These are phyloP conservation scores for Pisolithus marmoratus DNA, from an alignment of 768 basidiomycete genomes.

Conservation along the genomic window DNA sequence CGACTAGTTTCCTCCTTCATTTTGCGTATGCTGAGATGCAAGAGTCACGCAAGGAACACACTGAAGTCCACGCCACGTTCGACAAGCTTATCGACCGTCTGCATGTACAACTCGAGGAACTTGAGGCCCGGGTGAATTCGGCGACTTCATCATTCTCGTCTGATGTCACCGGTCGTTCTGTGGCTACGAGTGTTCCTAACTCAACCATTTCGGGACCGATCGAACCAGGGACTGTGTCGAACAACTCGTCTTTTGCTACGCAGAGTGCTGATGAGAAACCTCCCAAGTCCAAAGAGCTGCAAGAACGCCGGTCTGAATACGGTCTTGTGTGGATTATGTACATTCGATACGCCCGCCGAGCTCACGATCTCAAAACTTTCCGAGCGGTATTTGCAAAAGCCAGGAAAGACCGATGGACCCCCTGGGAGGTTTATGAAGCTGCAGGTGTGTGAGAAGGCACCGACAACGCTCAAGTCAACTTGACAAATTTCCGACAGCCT, in stretches of 20 bases:
- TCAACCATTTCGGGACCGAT: conserved; percentile 9
- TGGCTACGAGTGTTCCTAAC: conserved; percentile 19
- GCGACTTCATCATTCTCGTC: conserved; percentile 34
- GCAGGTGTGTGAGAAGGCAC: conserved; percentile 48
- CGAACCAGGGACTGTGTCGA: conserved; percentile 31
- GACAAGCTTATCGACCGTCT: conserved; percentile 68
- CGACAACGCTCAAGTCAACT: neutral
- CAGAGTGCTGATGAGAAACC: conserved; percentile 51
- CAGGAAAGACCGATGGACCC: conserved; percentile 64
- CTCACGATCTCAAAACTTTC: conserved; percentile 80
- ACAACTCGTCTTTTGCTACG: conserved; percentile 43
- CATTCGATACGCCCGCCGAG: conserved; percentile 86
- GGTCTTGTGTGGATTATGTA: conserved; percentile 83
- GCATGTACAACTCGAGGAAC: conserved; percentile 53
- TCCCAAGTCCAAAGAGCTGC: conserved; percentile 48
- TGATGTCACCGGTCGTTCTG: conserved; percentile 26
- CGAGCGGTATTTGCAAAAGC: conserved; percentile 78
- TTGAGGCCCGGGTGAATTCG: conserved; percentile 43
- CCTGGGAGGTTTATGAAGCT: conserved; percentile 94
- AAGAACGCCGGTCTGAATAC: conserved; percentile 57
- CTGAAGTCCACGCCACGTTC: conserved; percentile 67
- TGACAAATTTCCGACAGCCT: conserved; percentile 42
- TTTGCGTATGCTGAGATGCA: conserved; percentile 80
- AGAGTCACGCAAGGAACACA: conserved; percentile 56
- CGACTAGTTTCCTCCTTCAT: conserved; percentile 82